These are phyloP conservation scores for Pichia ethanolica DNA, from an alignment of 805 yeast genomes.

Conservation along the genomic window DNA sequence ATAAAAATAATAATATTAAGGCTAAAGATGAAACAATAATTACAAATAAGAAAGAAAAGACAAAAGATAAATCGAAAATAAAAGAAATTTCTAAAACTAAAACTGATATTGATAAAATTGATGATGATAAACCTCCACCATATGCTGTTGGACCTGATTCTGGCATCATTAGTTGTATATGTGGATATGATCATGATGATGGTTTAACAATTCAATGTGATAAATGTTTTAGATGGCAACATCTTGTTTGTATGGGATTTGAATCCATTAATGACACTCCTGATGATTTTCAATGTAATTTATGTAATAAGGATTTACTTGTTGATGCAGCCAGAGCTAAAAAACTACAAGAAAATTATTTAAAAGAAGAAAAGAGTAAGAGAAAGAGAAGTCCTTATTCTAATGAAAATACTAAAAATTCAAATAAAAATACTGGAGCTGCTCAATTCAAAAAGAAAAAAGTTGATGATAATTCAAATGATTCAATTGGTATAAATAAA, in stretches of 20 bases:
- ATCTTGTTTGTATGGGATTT: constrained; percentile 83
- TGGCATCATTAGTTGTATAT: constrained; percentile 83
- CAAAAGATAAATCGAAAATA: not conserved
- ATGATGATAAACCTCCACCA: constrained; percentile 21
- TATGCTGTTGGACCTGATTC: constrained; percentile 74
- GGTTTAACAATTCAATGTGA: constrained; percentile 96
- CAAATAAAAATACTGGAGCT: constrained; percentile 5
- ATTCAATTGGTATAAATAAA: constrained; percentile 35
- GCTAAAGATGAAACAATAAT: no score
- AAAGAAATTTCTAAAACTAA: not conserved
- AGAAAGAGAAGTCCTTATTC: constrained; percentile 20
- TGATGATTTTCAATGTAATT: constrained; percentile 72
- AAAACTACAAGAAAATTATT: constrained; percentile 27
- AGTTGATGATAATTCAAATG: constrained; percentile 30
- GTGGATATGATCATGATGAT: constrained; percentile 81
- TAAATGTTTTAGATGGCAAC: constrained; percentile 90
- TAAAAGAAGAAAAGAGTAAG: constrained; percentile 23
- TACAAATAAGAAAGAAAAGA: not conserved
- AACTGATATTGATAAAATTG: not conserved
- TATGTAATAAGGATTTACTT: constrained; percentile 47
- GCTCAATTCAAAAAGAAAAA: constrained; percentile 25
- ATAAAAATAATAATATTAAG: no score
- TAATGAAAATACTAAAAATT: not conserved
- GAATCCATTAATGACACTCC: constrained; percentile 68
- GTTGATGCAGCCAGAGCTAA: constrained; percentile 35